Conservation (phyloP, 164 flowering plant genomes). For the Magnolia officinalis region DNA sequence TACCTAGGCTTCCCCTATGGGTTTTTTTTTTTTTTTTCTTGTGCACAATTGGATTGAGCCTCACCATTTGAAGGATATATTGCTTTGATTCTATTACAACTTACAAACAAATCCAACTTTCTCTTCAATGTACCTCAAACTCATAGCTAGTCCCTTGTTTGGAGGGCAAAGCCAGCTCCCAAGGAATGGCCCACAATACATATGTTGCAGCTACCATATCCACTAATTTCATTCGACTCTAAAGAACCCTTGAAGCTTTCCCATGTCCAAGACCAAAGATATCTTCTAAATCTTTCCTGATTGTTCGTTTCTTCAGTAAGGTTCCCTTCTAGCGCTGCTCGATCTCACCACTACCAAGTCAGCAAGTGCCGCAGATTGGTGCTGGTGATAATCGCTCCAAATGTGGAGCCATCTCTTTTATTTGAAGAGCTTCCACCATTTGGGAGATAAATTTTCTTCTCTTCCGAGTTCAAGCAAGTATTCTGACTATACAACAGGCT, state of each 20-base stretch:
- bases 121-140: slow-evolving; percentile 67
- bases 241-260: slow-evolving; percentile 87
- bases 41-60: slow-evolving; percentile 12
- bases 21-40: slow-evolving; percentile 10
- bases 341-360: slow-evolving; percentile 78
- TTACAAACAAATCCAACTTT: slow-evolving; percentile 69
- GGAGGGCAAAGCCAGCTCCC: slow-evolving; percentile 94
- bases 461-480: slow-evolving; percentile 74
- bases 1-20: not conserved
- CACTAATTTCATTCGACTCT: slow-evolving; percentile 39
- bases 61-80: slow-evolving; percentile 56
- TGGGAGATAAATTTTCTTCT: slow-evolving; percentile 30
- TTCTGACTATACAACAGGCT: slow-evolving; percentile 44
- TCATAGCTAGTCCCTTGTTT: slow-evolving; percentile 84
- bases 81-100: slow-evolving; percentile 40
- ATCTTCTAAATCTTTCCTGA: slow-evolving; percentile 79
- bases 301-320: slow-evolving; percentile 65
- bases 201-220: slow-evolving; percentile 70
- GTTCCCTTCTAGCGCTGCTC: slow-evolving; percentile 91
- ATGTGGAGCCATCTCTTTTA: slow-evolving; percentile 89
- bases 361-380: slow-evolving; percentile 68
- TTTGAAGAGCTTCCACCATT: slow-evolving; percentile 89
- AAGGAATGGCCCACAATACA: slow-evolving; percentile 87
- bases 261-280: slow-evolving; percentile 86
- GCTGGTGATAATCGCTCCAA: slow-evolving; percentile 93